Percentiles rank a stretch among this genome's conserved stretches.
Conservation (phyloP, 164 flowering plant genomes). For the Chimonanthus praecox region DNA sequence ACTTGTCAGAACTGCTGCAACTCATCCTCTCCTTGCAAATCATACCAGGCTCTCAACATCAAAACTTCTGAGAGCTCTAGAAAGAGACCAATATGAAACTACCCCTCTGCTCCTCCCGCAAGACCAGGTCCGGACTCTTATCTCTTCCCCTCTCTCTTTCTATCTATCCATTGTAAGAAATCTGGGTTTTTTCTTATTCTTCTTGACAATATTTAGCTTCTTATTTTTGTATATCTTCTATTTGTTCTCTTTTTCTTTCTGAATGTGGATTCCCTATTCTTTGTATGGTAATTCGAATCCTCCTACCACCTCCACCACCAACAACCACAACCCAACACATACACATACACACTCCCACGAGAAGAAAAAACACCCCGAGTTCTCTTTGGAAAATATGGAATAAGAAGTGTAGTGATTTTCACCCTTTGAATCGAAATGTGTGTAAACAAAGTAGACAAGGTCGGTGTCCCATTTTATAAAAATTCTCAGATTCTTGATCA, state of each 20-base stretch:
- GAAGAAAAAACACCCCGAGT: no score
- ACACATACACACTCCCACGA: no score
- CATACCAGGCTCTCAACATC: conserved; percentile 11
- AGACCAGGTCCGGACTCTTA: conserved; percentile 15
- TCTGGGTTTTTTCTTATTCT: not conserved
- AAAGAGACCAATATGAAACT: conserved; percentile 13
- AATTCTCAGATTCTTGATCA: not conserved
- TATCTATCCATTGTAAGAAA: not conserved
- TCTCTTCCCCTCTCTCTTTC: not conserved
- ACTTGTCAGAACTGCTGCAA: not conserved
- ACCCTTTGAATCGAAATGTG: not conserved
- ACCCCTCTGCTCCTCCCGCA: conserved; percentile 16
- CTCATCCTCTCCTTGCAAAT: not conserved
- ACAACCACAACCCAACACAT: no score
- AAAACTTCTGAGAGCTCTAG: conserved; percentile 31
- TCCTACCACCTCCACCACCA: not conserved
- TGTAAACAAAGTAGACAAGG: not conserved
- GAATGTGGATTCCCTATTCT: not conserved
- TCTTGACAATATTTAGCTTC: not conserved
- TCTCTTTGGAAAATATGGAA: not conserved
- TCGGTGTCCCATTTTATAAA: not conserved
- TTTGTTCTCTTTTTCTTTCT: not conserved
- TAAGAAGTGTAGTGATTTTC: not conserved
- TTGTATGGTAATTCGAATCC: not conserved
- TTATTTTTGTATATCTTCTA: not conserved